Conservation (phyloP, 805 yeast species). For the Cyberlindnera saturnus region DNA sequence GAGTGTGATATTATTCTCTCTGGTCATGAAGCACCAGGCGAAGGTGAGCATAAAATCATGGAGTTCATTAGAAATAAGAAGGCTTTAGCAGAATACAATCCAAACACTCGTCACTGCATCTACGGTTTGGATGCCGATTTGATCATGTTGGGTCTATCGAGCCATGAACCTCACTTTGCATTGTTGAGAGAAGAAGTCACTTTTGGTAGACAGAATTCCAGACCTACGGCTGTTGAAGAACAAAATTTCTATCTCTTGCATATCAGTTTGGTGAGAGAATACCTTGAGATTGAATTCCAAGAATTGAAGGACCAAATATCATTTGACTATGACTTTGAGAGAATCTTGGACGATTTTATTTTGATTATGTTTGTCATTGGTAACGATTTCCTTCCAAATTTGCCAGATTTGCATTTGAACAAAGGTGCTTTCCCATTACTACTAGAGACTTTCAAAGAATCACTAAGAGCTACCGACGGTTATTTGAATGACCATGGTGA, state of each 20-base stretch:
- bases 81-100: conserved; percentile 65
- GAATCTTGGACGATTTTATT: conserved; percentile 87
- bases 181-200: conserved; percentile 91
- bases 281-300: conserved; percentile 77
- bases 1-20: conserved; percentile 68
- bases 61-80: conserved; percentile 77
- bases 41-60: conserved; percentile 98
- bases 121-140: conserved; percentile 96
- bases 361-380: conserved; percentile 92
- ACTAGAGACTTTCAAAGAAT: conserved; percentile 79
- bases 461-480: conserved; percentile 69
- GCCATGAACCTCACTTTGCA: conserved; percentile 95
- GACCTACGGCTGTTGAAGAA: conserved; percentile 50
- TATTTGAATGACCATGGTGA: conserved; percentile 80
- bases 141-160: conserved; percentile 84
- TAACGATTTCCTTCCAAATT: conserved; percentile 93
- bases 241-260: conserved; percentile 83
- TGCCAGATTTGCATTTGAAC: conserved; percentile 88
- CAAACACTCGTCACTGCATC: conserved; percentile 85
- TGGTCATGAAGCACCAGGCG: conserved; percentile 97
- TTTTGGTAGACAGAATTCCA: conserved; percentile 54
- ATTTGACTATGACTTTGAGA: conserved; percentile 77
- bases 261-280: conserved; percentile 83
- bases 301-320: conserved; percentile 57
- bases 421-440: conserved; percentile 96